Base-by-base conservation (phyloP, 805 yeast species). In the Isabelozyma pseudorhagii region DNA sequence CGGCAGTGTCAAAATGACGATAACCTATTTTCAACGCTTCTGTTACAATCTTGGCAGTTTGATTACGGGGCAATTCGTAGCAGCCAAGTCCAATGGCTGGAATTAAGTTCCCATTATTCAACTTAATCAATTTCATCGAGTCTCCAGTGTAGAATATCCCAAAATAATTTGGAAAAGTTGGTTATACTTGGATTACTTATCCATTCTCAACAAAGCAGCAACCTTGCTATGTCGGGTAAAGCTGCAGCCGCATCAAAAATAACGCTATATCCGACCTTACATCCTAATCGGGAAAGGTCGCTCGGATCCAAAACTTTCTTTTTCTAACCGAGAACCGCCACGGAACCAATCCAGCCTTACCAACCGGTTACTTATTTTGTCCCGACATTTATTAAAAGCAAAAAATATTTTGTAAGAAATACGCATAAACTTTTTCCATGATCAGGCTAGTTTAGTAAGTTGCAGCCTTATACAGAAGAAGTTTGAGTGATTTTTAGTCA, bases 1-100 rank as follows among this genome's bases (percentile, higher is more conserved):
- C 80, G 3, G 94, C 94, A 8, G 91, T 82, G 64, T 87, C 96
- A 56, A 87, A 83, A 62, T 84, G 89, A 53, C 84, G 77, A 64
- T 84, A 84, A 9, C 92, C 92, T 8, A 74, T 71, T 60, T 81
- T 74, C 51, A 85, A 70, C 11, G 92, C 93, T 41, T 78, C 73
- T 54, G 73, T 74, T 11, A 85, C 85, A 25, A 77, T 61, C 7
- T 66, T 60, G 1, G 63, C 54, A 1, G 81, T 76, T 21, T 44
- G 51, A n/a, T 59, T 55, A 13, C 47, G 45, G 7, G 75, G 66
- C 8, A 75, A 58, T 31, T 73, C 72, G 70, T 80, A 79, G 27
- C 79, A 71, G 0, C 85, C 85, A 27, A 79, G 63, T 1, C 79
- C 85, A 48, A 79, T 64, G 10, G 72, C 64, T 5, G 84, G 83